These are phyloP conservation scores for Zanthoxylum bungeanum DNA, from an alignment of 345 rosid species.

Conservation along the genomic window DNA sequence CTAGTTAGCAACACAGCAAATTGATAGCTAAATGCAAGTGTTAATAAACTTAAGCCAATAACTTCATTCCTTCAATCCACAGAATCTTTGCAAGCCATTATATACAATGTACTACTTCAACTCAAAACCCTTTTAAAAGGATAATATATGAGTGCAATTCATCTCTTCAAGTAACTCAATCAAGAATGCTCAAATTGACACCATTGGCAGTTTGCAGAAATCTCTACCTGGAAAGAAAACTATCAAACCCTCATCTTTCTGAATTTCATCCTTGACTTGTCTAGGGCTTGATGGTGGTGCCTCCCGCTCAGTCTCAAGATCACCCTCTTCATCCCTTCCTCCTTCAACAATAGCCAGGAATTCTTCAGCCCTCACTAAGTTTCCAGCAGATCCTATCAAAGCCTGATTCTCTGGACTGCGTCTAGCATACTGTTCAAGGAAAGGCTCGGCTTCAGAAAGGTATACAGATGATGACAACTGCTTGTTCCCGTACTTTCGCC, in stretches of 20 bases:
- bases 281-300: constrained; percentile 45
- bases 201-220: background rate
- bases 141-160: background rate
- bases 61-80: background rate
- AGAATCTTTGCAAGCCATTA: background rate
- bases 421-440: constrained; percentile 77
- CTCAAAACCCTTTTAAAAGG: background rate
- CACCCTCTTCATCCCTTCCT: constrained; percentile 89
- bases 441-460: constrained; percentile 92
- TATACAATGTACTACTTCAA: background rate
- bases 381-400: constrained; percentile 92
- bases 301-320: constrained; percentile 55
- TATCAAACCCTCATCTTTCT: constrained; percentile 72
- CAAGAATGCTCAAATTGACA: background rate
- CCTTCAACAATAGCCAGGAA: constrained; percentile 80
- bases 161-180: background rate
- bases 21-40: background rate
- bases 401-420: constrained; percentile 68
- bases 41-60: background rate
- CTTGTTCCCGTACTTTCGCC: constrained; percentile 60
- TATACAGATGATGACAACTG: constrained; percentile 73
- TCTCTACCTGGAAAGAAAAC: constrained; percentile 89
- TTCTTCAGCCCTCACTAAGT: constrained; percentile 63
- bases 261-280: constrained; percentile 48
- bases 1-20: background rate